Conservation (phyloP, 176 grass and related monocot genomes). For the Oryza meridionalis region DNA sequence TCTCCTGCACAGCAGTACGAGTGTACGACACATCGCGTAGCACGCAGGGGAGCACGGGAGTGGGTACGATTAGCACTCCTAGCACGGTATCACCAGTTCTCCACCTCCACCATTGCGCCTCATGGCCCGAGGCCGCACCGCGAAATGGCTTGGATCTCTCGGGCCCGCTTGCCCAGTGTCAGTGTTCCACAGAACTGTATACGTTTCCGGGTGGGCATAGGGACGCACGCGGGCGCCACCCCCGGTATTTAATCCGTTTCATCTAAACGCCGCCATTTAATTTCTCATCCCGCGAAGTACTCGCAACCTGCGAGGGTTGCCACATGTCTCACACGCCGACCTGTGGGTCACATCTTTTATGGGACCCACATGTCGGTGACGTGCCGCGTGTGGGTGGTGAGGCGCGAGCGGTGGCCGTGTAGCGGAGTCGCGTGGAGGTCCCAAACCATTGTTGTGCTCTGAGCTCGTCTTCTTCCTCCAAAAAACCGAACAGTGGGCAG, state of each 20-base stretch:
- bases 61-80: neutral
- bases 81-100: too few relatives aligned
- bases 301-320: neutral
- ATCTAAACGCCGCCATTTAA: constrained; percentile 37
- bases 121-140: accelerated
- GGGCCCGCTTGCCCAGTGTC: accelerated
- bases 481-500: neutral
- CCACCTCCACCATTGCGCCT: neutral
- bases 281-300: neutral
- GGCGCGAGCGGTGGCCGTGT: neutral
- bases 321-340: accelerated
- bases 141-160: accelerated
- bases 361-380: neutral
- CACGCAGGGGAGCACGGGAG: neutral
- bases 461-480: neutral
- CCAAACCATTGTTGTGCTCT: constrained; percentile 38
- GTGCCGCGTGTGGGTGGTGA: too few relatives aligned
- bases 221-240: accelerated
- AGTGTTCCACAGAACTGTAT: neutral
- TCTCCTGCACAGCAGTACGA: neutral
- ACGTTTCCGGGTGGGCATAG: neutral
- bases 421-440: neutral
- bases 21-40: neutral
- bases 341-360: accelerated
- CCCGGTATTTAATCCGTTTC: constrained; percentile 14